Conservation (phyloP, 1,284 basidiomycete species). For the Rhodotorula glutinis region DNA sequence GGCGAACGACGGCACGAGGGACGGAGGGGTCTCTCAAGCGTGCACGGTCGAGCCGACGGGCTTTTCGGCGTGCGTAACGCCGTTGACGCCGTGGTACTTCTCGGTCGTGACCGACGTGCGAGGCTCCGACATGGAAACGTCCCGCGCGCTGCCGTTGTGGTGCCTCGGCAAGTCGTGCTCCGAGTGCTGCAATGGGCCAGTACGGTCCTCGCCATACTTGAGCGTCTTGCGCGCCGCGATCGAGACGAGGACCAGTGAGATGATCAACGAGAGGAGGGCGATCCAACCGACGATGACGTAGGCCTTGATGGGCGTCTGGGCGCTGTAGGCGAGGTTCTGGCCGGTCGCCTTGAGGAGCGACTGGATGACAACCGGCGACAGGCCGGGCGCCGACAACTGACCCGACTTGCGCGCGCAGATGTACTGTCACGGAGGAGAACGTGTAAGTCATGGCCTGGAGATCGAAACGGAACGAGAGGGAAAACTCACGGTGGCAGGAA, state of each 20-base stretch:
- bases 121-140: neutral
- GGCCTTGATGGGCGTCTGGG: conserved; percentile 17
- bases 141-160: neutral
- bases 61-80: neutral
- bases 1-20: too few relatives aligned
- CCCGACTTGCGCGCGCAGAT: conserved; percentile 12
- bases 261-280: conserved; percentile 25
- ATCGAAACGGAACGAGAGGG: neutral
- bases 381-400: conserved; percentile 17
- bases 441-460: too few relatives aligned
- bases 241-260: conserved; percentile 32
- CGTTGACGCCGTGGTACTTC: too few relatives aligned
- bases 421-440: neutral
- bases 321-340: conserved; percentile 15
- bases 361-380: conserved; percentile 19
- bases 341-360: conserved; percentile 21
- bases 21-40: too few relatives aligned
- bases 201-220: conserved; percentile 31
- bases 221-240: conserved; percentile 33
- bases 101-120: neutral
- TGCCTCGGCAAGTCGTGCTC: neutral
- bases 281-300: conserved; percentile 36
- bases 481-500: conserved; percentile 26
- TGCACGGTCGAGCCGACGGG: neutral
- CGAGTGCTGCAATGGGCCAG: neutral